These are phyloP conservation scores for Cytospora piceicola DNA, from an alignment of 2,329 filamentous ascomycete genomes.

Conservation along the genomic window DNA sequence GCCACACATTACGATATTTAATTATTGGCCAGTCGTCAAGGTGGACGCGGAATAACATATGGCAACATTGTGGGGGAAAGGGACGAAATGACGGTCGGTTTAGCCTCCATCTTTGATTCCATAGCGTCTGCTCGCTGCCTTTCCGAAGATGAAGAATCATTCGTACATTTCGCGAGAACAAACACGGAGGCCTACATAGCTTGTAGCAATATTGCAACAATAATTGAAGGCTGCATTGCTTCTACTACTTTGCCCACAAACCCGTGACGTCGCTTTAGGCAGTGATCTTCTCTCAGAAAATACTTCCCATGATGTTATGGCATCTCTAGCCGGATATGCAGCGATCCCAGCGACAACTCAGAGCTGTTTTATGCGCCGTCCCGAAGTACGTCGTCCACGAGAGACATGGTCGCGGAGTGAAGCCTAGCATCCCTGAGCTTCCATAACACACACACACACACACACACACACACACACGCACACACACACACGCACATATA, in stretches of 20 bases:
- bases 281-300: not conserved
- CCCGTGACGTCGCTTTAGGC: not conserved
- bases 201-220: not conserved
- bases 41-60: not conserved
- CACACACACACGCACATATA: no score
- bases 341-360: not conserved
- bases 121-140: not conserved
- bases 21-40: not conserved
- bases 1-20: not conserved
- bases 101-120: not conserved
- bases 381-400: not conserved
- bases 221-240: not conserved
- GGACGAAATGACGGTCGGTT: not conserved
- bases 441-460: no score
- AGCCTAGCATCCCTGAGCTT: no score
- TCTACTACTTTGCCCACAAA: not conserved
- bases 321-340: not conserved
- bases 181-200: not conserved
- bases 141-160: not conserved
- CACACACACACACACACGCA: no score
- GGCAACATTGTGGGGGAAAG: not conserved
- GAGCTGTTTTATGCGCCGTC: not conserved
- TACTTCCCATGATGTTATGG: not conserved
- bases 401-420: no score
- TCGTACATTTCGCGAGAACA: not conserved